Evolutionary conservation across 129 eudicot genomes (phyloP).

Genomic region (Smallanthus sonchifolius): DNA sequence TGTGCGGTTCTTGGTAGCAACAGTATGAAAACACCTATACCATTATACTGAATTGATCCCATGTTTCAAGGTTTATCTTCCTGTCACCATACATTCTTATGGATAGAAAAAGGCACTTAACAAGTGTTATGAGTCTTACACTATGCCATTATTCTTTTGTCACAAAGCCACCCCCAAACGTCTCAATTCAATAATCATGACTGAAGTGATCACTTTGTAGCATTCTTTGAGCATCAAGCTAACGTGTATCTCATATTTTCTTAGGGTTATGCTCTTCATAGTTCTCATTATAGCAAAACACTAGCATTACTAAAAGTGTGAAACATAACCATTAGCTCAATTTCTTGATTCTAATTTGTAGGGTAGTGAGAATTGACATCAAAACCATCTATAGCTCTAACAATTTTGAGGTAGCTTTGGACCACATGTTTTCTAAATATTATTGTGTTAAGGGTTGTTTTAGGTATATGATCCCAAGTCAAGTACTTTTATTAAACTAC

Average conservation of each 20-base stretch:
- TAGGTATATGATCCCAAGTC: not conserved
- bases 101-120: not conserved
- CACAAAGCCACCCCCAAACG: not conserved
- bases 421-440: not conserved
- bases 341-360: not conserved
- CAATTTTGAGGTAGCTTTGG: not conserved
- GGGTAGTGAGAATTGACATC: not conserved
- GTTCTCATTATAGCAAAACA: not conserved
- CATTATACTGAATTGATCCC: not conserved
- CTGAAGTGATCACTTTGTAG: not conserved
- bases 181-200: not conserved
- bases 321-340: not conserved
- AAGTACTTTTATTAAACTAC: not conserved
- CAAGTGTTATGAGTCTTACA: not conserved
- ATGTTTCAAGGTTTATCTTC: not conserved
- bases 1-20: too few species aligned
- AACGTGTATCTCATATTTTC: not conserved
- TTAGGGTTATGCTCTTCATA: not conserved
- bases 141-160: not conserved
- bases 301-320: not conserved
- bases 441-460: not conserved
- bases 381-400: not conserved
- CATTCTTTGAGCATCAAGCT: slow-evolving; percentile 8
- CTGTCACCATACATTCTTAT: not conserved
- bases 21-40: not conserved